A percentile compares a stretch with the other conserved stretches of the same genome.
Conservation (phyloP, 1,139 yeast species). For the Wickerhamomyces sp. region DNA sequence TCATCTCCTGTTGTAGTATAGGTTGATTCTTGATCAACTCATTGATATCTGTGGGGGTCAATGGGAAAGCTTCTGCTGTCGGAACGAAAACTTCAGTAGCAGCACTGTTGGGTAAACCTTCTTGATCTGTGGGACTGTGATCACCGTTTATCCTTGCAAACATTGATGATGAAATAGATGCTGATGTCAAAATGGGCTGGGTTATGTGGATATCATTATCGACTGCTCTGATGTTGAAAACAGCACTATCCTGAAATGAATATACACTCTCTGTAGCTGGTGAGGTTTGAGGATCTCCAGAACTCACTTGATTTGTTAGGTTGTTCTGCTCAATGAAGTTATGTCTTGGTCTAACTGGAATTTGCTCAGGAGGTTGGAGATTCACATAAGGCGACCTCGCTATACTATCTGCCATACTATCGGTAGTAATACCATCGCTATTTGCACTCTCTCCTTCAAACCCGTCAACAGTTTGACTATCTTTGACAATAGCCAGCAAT, state of each 20-base stretch:
- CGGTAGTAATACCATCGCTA: constrained; percentile 2
- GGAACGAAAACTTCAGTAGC: background rate
- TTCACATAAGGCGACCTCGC: constrained; percentile 10
- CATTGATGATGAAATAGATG: constrained; percentile 11
- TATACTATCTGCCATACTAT: constrained; percentile 10
- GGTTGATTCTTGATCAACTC: constrained; percentile 1
- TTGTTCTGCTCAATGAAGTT: background rate
- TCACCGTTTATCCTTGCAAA: background rate
- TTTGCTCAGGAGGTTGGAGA: background rate
- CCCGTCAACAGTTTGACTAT: background rate
- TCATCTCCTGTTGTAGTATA: background rate
- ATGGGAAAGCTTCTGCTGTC: constrained; percentile 12
- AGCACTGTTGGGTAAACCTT: background rate
- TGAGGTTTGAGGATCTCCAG: background rate
- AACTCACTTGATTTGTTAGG: background rate
- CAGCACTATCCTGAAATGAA: background rate
- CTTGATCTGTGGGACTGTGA: background rate
- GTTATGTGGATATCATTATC: background rate
- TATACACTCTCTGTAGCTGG: background rate
- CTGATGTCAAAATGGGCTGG: background rate
- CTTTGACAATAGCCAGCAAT: constrained; percentile 4
- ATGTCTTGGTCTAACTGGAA: background rate
- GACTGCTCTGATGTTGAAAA: background rate
- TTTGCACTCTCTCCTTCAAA: background rate
- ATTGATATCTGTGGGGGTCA: constrained; percentile 8